Percentiles rank a stretch among this genome's conserved stretches.
Conservation (phyloP, 2,329 filamentous ascomycete genomes). For the Cadophora luteo-olivacea region DNA sequence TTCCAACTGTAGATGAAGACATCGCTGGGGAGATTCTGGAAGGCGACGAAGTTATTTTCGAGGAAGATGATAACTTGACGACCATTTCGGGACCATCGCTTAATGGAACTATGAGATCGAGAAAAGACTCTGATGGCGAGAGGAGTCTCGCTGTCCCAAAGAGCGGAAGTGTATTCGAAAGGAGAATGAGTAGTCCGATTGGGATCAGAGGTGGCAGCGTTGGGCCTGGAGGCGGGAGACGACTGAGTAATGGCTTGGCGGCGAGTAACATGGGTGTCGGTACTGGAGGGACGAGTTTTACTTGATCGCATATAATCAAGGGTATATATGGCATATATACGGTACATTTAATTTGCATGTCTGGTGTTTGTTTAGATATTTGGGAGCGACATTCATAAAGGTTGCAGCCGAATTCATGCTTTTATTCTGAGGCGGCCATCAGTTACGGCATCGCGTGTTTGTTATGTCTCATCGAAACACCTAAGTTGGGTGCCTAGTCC, state of each 20-base stretch:
- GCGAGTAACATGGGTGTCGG: constrained; percentile 42
- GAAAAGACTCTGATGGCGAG: constrained; percentile 18
- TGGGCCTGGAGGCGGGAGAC: constrained; percentile 42
- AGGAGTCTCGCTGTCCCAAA: constrained; percentile 2
- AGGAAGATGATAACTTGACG: constrained; percentile 31
- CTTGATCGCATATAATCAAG: constrained; percentile 21
- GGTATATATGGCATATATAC: background rate
- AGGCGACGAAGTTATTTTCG: constrained; percentile 32
- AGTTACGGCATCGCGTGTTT: background rate
- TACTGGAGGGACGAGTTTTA: constrained; percentile 43
- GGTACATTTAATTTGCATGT: background rate
- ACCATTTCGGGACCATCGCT: constrained; percentile 23
- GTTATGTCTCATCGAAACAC: background rate
- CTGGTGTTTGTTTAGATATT: background rate
- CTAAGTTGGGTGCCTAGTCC: too few relatives aligned
- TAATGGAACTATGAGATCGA: constrained; percentile 2
- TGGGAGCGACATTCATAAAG: background rate
- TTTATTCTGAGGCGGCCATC: background rate
- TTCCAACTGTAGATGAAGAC: constrained; percentile 31
- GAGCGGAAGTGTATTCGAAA: constrained; percentile 26
- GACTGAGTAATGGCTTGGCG: constrained; percentile 45
- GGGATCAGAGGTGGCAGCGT: constrained; percentile 40
- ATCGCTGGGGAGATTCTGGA: constrained; percentile 31
- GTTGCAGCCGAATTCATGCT: background rate
- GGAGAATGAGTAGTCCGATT: constrained; percentile 43